Evolutionary conservation across 768 basidiomycete species (phyloP), one percentile per base, ranked within the genome.

Genomic region (Glaciozyma antarctica): DNA sequence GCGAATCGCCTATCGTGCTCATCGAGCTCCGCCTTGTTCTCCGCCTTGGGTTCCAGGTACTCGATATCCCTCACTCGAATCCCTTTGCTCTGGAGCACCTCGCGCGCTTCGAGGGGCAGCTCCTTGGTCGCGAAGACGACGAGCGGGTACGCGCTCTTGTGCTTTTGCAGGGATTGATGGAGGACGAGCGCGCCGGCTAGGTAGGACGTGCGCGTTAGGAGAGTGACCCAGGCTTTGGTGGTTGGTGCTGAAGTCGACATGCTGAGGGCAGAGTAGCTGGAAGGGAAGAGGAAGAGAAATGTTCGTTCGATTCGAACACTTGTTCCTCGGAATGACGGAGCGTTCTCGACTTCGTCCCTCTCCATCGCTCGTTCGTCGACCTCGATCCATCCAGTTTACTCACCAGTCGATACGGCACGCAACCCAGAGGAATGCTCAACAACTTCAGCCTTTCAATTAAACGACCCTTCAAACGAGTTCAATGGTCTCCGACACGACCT

Each of bases 131-230:
- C 47, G 47, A 91, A 87, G 45, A 86, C 87, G 52, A 90, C 80
- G 22, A 92, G 79, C n/a, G 87, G 84, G 76, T 89, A 90, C 65
- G 79, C 79, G 21, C 86, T 84, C 21, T 80, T 76, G 43, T 84
- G 82, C 17, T 79, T 63, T 47, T 78, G 78, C 53, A 88, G 78
- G 34, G 83, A 81, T 64, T 84, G 74, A 64, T 84, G 75, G 22
- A 88, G 76, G 22, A 87, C 84, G 52, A 88, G 79, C 16, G 83
- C 77, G 17, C 85, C 86, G 68, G 83, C 77, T 32, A 86, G 77
- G 74, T 86, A 86, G 54, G 75, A 76, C 21, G 78, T 75, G 68
- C 83, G 84, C 48, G 91, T 91, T 72, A 93, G 79, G 62, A 94
- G 79, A 21, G 89, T 90, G 38, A 82, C 85, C 79, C 84, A 95